Evolutionary conservation across 805 yeast species (phyloP).

Genomic region (Kodamaea sagamina): DNA sequence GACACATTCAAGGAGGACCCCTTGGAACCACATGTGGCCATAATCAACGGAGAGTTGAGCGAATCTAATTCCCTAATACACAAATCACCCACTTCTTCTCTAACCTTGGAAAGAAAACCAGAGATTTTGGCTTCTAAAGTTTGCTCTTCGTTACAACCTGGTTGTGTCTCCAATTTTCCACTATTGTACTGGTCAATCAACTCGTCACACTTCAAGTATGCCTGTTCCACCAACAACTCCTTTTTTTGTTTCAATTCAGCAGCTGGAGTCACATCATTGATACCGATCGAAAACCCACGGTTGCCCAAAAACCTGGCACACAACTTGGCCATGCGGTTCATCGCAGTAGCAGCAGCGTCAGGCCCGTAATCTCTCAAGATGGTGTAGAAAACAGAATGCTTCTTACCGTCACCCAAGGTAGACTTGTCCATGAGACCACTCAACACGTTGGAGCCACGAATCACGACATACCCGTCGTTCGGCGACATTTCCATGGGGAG

Average conservation of each 20-base stretch:
- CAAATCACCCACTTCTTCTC: conserved; percentile 98
- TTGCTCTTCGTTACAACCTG: conserved; percentile 98
- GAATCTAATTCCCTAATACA: conserved; percentile 90
- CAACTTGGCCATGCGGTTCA: conserved; percentile 99
- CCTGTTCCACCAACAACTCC: conserved; percentile 85
- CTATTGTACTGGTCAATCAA: conserved; percentile 73
- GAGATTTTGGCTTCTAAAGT: conserved; percentile 97
- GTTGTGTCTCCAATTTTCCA: conserved; percentile 95
- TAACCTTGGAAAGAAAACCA: conserved; percentile 91
- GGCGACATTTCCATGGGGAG: conserved; percentile 94
- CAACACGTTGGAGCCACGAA: conserved; percentile 84
- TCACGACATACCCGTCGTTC: conserved; percentile 91
- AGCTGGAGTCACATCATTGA: conserved; percentile 96
- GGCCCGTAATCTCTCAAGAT: conserved; percentile 97
- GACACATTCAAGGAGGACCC: conserved; percentile 98
- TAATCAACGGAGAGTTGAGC: conserved; percentile 92
- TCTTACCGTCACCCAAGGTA: conserved; percentile 95
- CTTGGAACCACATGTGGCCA: conserved; percentile 99
- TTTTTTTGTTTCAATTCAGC: conserved; percentile 70
- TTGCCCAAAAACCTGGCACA: conserved; percentile 95
- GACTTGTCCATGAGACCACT: conserved; percentile 98
- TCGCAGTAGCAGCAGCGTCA: conserved; percentile 89
- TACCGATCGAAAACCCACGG: conserved; percentile 96
- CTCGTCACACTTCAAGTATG: conserved; percentile 89
- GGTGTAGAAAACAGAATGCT: conserved; percentile 93